Base-by-base conservation (phyloP, 108 stramenopile genomes). In the Epithemia pelagica region DNA sequence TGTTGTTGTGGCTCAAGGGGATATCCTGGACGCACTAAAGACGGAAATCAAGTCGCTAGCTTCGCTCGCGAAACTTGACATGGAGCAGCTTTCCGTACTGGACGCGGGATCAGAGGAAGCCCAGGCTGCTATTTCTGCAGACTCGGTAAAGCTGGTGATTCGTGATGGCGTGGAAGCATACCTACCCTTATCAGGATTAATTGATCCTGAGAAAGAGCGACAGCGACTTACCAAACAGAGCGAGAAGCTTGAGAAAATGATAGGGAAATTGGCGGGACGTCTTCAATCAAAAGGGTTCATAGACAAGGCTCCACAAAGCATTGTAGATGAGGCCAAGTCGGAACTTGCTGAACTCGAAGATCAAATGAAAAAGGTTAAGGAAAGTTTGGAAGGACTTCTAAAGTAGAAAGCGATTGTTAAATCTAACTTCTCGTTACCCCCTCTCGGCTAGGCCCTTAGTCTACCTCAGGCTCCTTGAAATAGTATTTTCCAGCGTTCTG, bases 111-210 rank as follows among this genome's bases (percentile, higher is more conserved):
- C 86, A 52, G 85, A 79, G 20, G 89, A 91, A 60, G 88, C 87
- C 7, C 82, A 78, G 62, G 74, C 68, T 10, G 79, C 77, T 0
- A 65, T 56, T 26, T 70, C 62, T 25, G 83, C 61, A 18, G 87
- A 89, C 2, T 83, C 80, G 10, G 86, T 89, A 25, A 90, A 92
- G 65, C 68, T 93, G 29, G 90, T 93, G 22, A 82, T 92, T 22
- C 86, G 86, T 67, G 91, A 93, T 32, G 90, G 90, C 10, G 85
- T 93, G 18, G 95, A 96, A 59, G 89, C 82, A 0, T 94, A 74
- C 67, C 68, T 96, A 1, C 95, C 95, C n/a, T 72, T 86, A 19
- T 82, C 92, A 32, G 90, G 87, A 28, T 65, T 96, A 22, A 85
- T 94, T 20, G 95, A 96, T 67, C 77, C 79, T 30, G 90, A 82